Conservation (phyloP, 371 early-diverging fungal species). For the Dentiscutata heterogama region DNA sequence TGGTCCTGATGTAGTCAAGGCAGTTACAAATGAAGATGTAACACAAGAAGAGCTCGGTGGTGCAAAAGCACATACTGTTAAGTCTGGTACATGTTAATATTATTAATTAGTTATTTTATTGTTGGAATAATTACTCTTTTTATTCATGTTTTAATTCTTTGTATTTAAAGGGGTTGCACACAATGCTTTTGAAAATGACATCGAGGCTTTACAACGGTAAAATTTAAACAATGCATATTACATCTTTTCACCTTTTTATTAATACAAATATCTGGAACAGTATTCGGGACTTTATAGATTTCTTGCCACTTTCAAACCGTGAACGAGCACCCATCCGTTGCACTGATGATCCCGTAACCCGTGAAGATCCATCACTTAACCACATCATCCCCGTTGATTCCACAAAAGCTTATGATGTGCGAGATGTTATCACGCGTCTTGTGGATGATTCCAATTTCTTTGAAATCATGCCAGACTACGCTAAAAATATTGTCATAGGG, state of each 20-base stretch:
- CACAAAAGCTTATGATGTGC: slow-evolving; percentile 96
- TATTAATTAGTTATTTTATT: background rate
- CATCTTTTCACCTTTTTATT: background rate
- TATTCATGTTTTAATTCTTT: background rate
- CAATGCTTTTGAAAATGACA: slow-evolving; percentile 91
- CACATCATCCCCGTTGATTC: slow-evolving; percentile 90
- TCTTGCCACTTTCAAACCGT: slow-evolving; percentile 88
- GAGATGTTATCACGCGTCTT: slow-evolving; percentile 85
- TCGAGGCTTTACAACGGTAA: slow-evolving; percentile 88
- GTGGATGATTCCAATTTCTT: slow-evolving; percentile 90
- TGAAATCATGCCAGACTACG: slow-evolving; percentile 94
- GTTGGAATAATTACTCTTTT: background rate
- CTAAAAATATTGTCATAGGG: slow-evolving; percentile 94
- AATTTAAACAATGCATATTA: background rate
- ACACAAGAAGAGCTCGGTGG: slow-evolving; percentile 97
- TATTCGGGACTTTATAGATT: slow-evolving; percentile 90
- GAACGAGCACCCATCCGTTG: slow-evolving; percentile 73
- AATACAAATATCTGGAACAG: slow-evolving; percentile 47
- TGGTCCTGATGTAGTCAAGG: slow-evolving; percentile 97
- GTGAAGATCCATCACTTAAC: slow-evolving; percentile 87
- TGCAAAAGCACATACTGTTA: slow-evolving; percentile 91
- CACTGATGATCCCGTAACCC: slow-evolving; percentile 77
- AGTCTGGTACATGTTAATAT: slow-evolving; percentile 62
- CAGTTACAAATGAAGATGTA: slow-evolving; percentile 94
- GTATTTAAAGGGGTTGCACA: slow-evolving; percentile 82